Evolutionary conservation across 2,329 filamentous ascomycete species (phyloP), one percentile per base, ranked within the genome.

Genomic region (Mycosphaerella arachidis): DNA sequence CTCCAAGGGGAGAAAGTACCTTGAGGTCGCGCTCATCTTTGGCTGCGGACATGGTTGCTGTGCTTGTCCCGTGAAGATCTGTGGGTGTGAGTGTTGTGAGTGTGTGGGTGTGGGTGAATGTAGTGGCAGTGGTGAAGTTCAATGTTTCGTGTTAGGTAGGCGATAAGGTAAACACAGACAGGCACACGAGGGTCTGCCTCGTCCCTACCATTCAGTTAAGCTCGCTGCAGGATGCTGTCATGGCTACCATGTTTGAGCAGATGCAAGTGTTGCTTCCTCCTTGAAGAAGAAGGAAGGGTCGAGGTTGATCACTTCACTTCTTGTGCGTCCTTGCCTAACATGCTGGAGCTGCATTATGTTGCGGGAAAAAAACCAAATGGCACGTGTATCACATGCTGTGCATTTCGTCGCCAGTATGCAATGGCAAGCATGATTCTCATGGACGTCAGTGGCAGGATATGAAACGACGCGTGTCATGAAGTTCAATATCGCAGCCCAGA

Each of bases 141-240:
- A 6, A 43, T 13, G 13, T 43, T 7, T n/a, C 6, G 4, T 43
- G 3, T 43, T 13, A 13, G n/a, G 37, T 43, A 43, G 16, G n/a
- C 13, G n/a, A 16, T n/a, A 43, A 6, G 24, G 24, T 24, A 24
- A 24, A 24, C 24, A 24, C 24, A 18, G 2, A 35, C 31, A 35
- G 31, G 31, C 31, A 35, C 12, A 35, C 31, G 31, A 35, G 31
- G 31, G 5, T 35, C 12, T 35, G 7, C 50, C 27, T 52, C 27
- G 30, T 52, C 16, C 30, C 12, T 52, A 4, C 20, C 27, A 16
- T 52, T 35, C 6, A 52, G 50, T 52, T 27, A 30, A 50, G 24
- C 46, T 50, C 29, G n/a, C 46, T 52, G 50, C 50, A 18, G 50
- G 30, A 52, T 52, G 50, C 27, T 31, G 50, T 52, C 50, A 52